Percentiles rank a stretch among this genome's conserved stretches.
These are phyloP conservation scores for Colletotrichum tabaci DNA, from an alignment of 2,329 filamentous ascomycete genomes.

Conservation along the genomic window DNA sequence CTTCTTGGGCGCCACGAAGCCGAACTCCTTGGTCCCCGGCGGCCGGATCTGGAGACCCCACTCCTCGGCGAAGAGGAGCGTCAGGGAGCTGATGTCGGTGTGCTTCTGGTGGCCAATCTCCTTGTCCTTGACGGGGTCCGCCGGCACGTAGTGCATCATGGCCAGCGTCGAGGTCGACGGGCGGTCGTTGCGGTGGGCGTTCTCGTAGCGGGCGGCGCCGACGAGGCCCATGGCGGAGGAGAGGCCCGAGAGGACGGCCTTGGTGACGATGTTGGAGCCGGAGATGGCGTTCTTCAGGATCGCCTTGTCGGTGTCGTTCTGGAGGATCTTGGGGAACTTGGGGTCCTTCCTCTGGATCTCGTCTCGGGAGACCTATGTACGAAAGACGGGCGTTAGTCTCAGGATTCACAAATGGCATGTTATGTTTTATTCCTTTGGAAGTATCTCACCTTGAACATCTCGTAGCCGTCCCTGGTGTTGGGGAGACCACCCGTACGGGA, in stretches of 20 bases:
- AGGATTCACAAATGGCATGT: too few species aligned
- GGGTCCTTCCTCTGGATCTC: slow-evolving; percentile 64
- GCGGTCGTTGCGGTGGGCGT: slow-evolving; percentile 65
- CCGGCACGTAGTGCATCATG: slow-evolving; percentile 69
- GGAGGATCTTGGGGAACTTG: slow-evolving; percentile 62
- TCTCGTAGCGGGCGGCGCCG: slow-evolving; percentile 64
- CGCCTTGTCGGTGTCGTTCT: slow-evolving; percentile 63
- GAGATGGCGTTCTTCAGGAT: slow-evolving; percentile 66
- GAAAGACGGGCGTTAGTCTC: slow-evolving; percentile 12
- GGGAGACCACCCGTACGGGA: slow-evolving; percentile 63
- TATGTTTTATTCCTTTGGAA: too few species aligned
- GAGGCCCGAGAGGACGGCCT: slow-evolving; percentile 64
- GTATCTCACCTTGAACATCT: slow-evolving; percentile 63
- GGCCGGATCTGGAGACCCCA: slow-evolving; percentile 71
- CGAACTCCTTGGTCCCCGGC: slow-evolving; percentile 62
- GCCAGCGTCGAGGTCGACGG: slow-evolving; percentile 65
- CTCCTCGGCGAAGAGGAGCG: slow-evolving; percentile 69
- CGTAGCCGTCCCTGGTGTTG: slow-evolving; percentile 66
- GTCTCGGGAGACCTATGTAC: slow-evolving; percentile 57
- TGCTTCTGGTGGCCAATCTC: slow-evolving; percentile 70
- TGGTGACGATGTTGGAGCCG: slow-evolving; percentile 65
- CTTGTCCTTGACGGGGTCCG: slow-evolving; percentile 55
- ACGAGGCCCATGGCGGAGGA: slow-evolving; percentile 62
- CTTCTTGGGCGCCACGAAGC: slow-evolving; percentile 66
- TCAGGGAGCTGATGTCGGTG: slow-evolving; percentile 70